phyloP scores from a whole-genome alignment of 1,284 basidiomycete genomes.

The Quambalaria eucalypti region DNA sequence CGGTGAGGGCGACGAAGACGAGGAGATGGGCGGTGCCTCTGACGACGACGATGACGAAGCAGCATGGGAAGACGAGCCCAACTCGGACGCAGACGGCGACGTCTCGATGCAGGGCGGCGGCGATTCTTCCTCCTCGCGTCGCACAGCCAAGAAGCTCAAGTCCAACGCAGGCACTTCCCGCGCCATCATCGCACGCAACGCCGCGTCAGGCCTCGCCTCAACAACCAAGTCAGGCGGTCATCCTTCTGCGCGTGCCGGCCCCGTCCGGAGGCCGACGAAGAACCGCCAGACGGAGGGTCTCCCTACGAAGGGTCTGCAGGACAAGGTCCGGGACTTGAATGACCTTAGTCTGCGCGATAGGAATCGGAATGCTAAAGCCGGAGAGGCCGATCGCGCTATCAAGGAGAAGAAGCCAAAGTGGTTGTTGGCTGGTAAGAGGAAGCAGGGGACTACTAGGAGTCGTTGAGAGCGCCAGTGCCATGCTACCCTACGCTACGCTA shows the following conservation, averaged over 20 bases:
- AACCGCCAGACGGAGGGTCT: slow-evolving; percentile 39
- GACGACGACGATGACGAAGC: slow-evolving; percentile 49
- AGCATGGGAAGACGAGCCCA: slow-evolving; percentile 51
- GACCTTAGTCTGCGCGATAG: slow-evolving; percentile 31
- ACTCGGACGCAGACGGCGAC: too few species aligned
- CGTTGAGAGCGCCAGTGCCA: too few species aligned
- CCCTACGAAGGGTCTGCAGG: slow-evolving; percentile 29
- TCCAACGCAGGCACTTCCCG: slow-evolving; percentile 56
- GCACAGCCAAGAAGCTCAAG: slow-evolving; percentile 50
- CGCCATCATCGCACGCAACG: slow-evolving; percentile 40
- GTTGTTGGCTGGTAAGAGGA: slow-evolving; percentile 43
- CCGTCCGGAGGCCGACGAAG: slow-evolving; percentile 33
- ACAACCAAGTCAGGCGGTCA: slow-evolving; percentile 35
- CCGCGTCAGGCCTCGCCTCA: slow-evolving; percentile 1
- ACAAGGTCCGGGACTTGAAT: slow-evolving; percentile 37
- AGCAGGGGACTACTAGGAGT: slow-evolving; percentile 41
- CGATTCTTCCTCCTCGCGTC: slow-evolving; percentile 4
- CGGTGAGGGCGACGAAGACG: slow-evolving; percentile 47
- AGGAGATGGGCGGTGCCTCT: slow-evolving; percentile 47
- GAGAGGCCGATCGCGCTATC: slow-evolving; percentile 42
- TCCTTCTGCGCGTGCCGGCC: slow-evolving; percentile 35
- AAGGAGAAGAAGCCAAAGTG: slow-evolving; percentile 43
- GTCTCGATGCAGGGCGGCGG: slow-evolving; percentile 43
- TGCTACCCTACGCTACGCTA: too few species aligned
- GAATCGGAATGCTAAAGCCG: slow-evolving; percentile 37